Conservation (phyloP, 345 rosid genomes). For the Camelina sativa region DNA sequence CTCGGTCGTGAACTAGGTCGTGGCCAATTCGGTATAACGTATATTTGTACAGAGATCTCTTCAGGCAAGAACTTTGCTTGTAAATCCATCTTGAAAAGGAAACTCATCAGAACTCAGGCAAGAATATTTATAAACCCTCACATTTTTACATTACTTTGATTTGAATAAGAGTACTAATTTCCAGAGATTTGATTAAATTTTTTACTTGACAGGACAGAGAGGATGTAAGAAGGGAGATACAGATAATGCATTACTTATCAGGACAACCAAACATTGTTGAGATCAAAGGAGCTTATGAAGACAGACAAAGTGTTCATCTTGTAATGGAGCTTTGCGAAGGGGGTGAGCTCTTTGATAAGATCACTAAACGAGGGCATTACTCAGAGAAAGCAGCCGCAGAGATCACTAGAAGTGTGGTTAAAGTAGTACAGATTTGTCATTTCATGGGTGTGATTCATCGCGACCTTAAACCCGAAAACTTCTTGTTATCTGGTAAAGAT, state of each 20-base stretch:
- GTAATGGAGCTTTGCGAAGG: slow-evolving; percentile 95
- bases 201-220: slow-evolving; percentile 51
- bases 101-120: slow-evolving; percentile 53
- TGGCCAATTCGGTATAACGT: slow-evolving; percentile 85
- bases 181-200: too few species aligned
- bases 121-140: slow-evolving; percentile 1
- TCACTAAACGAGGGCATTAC: slow-evolving; percentile 71
- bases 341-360: slow-evolving; percentile 89
- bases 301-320: slow-evolving; percentile 75
- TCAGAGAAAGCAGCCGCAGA: slow-evolving; percentile 79
- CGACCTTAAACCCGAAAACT: slow-evolving; percentile 91
- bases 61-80: slow-evolving; percentile 73
- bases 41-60: slow-evolving; percentile 73
- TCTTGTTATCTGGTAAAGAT: slow-evolving; percentile 68
- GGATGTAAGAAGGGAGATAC: slow-evolving; percentile 75
- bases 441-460: slow-evolving; percentile 92
- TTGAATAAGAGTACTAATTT: not conserved
- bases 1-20: slow-evolving; percentile 79
- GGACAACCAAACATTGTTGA: slow-evolving; percentile 88
- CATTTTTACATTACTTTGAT: not conserved
- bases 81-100: slow-evolving; percentile 80
- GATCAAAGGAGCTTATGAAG: slow-evolving; percentile 78
- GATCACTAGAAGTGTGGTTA: slow-evolving; percentile 63
- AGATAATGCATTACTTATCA: slow-evolving; percentile 82
- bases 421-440: slow-evolving; percentile 81